phyloP scores from a whole-genome alignment of 768 basidiomycete genomes.

The Leccinum barrowsii region DNA sequence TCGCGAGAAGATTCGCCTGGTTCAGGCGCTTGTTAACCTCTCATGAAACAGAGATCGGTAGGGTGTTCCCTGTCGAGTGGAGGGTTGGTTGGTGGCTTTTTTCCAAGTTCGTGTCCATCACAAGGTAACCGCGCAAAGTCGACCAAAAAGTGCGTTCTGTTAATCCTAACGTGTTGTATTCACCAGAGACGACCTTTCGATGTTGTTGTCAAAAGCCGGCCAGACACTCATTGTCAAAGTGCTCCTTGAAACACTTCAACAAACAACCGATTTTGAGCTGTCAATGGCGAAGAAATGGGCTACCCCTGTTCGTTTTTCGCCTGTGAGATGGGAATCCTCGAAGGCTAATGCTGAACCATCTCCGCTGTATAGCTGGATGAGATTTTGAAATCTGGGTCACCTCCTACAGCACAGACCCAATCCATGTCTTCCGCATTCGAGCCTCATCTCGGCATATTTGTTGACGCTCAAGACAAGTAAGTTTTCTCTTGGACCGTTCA shows the following conservation, averaged over 20 bases:
- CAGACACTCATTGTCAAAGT: constrained; percentile 70
- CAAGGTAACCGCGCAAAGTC: constrained; percentile 49
- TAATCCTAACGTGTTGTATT: not conserved
- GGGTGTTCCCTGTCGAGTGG: constrained; percentile 85
- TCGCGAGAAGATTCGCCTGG: constrained; percentile 92
- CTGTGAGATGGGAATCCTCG: not conserved
- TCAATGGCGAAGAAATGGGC: constrained; percentile 81
- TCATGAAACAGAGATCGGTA: constrained; percentile 84
- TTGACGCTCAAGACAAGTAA: constrained; percentile 96
- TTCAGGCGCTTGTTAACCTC: constrained; percentile 80
- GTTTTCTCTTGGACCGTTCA: constrained; percentile 21
- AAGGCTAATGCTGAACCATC: not conserved
- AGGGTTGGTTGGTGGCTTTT: constrained; percentile 77
- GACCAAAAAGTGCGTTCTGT: not conserved
- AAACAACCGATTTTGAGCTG: constrained; percentile 84
- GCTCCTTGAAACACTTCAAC: constrained; percentile 82
- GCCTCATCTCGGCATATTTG: constrained; percentile 86
- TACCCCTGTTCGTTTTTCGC: constrained; percentile 50
- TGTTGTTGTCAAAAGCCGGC: constrained; percentile 74
- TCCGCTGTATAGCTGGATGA: constrained; percentile 50
- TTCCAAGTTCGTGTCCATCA: constrained; percentile 86
- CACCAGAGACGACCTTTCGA: constrained; percentile 76
- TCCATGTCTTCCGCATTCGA: constrained; percentile 90
- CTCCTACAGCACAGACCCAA: constrained; percentile 50
- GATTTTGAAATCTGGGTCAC: constrained; percentile 53